These are phyloP conservation scores for Spizellomyces sp. DNA, from an alignment of 192 early-diverging fungal species.

Conservation along the genomic window DNA sequence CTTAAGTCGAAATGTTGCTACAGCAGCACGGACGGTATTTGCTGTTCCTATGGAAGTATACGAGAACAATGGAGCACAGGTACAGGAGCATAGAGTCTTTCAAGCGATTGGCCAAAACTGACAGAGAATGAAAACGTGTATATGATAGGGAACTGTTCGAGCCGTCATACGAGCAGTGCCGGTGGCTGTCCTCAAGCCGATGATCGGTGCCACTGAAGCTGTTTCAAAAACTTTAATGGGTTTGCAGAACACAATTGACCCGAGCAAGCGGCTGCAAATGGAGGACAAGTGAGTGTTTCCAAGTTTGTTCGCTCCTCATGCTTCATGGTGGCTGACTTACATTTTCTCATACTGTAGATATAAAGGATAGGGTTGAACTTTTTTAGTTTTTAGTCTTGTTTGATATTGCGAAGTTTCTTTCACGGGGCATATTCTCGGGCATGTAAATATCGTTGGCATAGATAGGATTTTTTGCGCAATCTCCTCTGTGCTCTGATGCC, in stretches of 20 bases:
- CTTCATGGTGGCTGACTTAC: no score
- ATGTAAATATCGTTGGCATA: no score
- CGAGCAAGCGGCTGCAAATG: constrained; percentile 69
- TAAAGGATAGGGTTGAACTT: no score
- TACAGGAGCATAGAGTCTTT: neutral
- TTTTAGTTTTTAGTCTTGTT: no score
- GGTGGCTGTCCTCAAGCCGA: constrained; percentile 88
- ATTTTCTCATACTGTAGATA: no score
- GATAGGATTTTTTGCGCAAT: no score
- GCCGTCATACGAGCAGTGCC: constrained; percentile 82
- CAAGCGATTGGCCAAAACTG: neutral
- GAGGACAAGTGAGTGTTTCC: constrained; percentile 64
- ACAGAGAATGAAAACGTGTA: neutral
- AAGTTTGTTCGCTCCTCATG: neutral
- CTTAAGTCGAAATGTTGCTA: constrained; percentile 75
- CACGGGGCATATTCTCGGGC: no score
- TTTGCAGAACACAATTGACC: constrained; percentile 89
- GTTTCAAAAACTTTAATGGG: constrained; percentile 90
- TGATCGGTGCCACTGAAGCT: constrained; percentile 94
- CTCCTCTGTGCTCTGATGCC: no score
- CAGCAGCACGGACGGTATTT: constrained; percentile 85
- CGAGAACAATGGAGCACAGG: constrained; percentile 54
- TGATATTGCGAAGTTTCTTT: no score
- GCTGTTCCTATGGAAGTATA: constrained; percentile 86
- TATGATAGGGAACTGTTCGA: constrained; percentile 37